Base-by-base conservation (phyloP, 441 rosid genomes). In the Populus hybrid region DNA sequence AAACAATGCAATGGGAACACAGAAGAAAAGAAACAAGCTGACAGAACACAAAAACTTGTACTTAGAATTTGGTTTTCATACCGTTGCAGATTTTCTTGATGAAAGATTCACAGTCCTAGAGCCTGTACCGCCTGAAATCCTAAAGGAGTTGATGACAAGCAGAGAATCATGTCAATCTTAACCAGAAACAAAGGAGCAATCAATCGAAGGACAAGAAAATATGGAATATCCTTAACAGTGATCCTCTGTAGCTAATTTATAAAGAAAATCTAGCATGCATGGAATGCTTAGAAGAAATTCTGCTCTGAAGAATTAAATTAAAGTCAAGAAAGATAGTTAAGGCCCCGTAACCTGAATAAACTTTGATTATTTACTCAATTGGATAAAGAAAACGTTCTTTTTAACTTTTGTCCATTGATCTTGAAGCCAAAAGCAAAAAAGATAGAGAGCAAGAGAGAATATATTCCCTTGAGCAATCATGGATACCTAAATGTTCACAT, bases 81-180 rank as follows among this genome's bases (percentile, higher is more conserved):
- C 95, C 92, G 59, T 76, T 24, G 78, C 84, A 82, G 85, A 76
- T 82, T 80, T 90, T 88, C 84, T 85, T 59, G 81, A 63, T 24
- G 86, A 70, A 77, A 38, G 67, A 77, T 76, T 82, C 79, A 75
- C 79, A 79, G 85, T 80, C 84, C 82, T 87, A n/a, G 76, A 82
- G 76, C 80, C 80, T 40, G 88, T 73, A 78, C 82, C 84, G 63
- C 67, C 78, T 23, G 87, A 84, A 77, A 85, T 80, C 81, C 98
- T 90, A 85, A 59, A 80, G 74, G 70, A 63, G 66, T 50, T 42
- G 76, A 73, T 69, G 40, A 83, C 28, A 84, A 69, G 70, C 73
- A 71, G 66, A 85, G 40, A 72, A 36, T 26, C 59, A 54, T 40
- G 71, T 30, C 72, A 82, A 30, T 78, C 73, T 78, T 75, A 79